phyloP scores from a whole-genome alignment of 768 basidiomycete genomes.

The Phanerochaete sordida region DNA sequence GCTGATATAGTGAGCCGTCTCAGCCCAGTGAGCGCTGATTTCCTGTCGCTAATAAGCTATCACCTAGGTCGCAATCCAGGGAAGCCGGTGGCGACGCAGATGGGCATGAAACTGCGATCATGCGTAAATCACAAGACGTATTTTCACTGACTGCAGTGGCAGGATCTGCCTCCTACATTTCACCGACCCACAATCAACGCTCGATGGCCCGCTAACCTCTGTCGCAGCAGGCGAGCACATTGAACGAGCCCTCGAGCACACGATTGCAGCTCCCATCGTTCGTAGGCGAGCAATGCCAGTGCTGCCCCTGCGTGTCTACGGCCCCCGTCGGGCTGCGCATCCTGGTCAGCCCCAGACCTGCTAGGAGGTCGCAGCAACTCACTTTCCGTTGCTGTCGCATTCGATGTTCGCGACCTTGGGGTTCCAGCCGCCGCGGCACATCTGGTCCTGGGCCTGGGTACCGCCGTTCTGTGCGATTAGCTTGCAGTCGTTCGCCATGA shows the following conservation, averaged over 20 bases:
- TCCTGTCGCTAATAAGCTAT: too few relatives aligned
- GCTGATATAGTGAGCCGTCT: too few relatives aligned
- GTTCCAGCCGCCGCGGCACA: constrained; percentile 5
- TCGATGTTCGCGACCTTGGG: neutral
- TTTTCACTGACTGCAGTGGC: too few relatives aligned
- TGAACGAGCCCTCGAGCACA: neutral
- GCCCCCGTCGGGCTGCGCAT: neutral
- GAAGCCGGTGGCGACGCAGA: too few relatives aligned
- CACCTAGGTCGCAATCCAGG: too few relatives aligned
- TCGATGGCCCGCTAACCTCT: too few relatives aligned
- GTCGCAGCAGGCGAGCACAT: constrained; percentile 1
- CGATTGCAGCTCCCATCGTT: neutral
- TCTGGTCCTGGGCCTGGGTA: constrained; percentile 1
- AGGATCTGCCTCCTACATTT: too few relatives aligned
- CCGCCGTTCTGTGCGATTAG: constrained; percentile 5
- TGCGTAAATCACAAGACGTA: too few relatives aligned
- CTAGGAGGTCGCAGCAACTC: neutral
- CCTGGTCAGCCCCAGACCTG: neutral
- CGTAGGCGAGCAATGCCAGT: neutral
- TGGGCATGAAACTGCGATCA: too few relatives aligned
- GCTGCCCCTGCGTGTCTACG: neutral
- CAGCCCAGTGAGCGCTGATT: too few relatives aligned
- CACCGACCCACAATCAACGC: too few relatives aligned
- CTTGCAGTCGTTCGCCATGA: constrained; percentile 4
- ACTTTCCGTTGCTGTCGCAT: constrained; percentile 7